phyloP scores from a whole-genome alignment of 2,329 filamentous ascomycete genomes.

The Epichloe festucae region DNA sequence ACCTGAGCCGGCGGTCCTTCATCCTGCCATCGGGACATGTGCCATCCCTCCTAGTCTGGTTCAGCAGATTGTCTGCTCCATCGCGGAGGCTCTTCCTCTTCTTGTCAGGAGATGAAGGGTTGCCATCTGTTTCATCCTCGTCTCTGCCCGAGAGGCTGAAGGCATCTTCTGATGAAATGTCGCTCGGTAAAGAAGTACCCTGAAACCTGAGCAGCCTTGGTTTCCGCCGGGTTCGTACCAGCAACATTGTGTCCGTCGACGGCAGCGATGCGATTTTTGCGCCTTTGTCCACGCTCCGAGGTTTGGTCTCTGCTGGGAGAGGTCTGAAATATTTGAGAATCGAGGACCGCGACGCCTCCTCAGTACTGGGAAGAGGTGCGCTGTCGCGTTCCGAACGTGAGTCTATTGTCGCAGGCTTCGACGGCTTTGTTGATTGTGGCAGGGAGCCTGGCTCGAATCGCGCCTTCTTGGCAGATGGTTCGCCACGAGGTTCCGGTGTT shows the following conservation, averaged over 20 bases:
- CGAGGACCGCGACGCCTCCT: slow-evolving; percentile 13
- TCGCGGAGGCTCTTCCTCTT: not conserved
- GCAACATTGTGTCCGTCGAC: slow-evolving; percentile 2
- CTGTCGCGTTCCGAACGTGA: not conserved
- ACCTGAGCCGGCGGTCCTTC: not conserved
- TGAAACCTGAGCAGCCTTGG: slow-evolving; percentile 19
- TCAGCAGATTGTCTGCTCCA: not conserved
- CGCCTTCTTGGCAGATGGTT: slow-evolving; percentile 16
- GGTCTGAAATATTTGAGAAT: slow-evolving; percentile 31
- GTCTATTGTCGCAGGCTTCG: not conserved
- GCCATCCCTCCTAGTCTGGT: not conserved
- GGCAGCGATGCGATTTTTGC: slow-evolving; percentile 9
- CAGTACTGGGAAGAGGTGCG: not conserved
- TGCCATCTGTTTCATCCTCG: not conserved
- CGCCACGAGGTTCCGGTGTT: slow-evolving; percentile 12
- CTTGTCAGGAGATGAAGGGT: not conserved
- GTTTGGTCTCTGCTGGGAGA: slow-evolving; percentile 7
- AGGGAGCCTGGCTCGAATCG: slow-evolving; percentile 2
- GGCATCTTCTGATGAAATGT: slow-evolving; percentile 4
- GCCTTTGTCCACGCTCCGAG: not conserved
- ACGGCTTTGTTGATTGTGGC: not conserved
- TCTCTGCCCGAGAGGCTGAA: slow-evolving; percentile 1
- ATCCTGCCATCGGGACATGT: not conserved
- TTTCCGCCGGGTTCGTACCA: slow-evolving; percentile 9
- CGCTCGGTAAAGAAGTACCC: slow-evolving; percentile 8